phyloP scores from a whole-genome alignment of 176 grass and related monocot genomes.

The Raddia distichophylla region DNA sequence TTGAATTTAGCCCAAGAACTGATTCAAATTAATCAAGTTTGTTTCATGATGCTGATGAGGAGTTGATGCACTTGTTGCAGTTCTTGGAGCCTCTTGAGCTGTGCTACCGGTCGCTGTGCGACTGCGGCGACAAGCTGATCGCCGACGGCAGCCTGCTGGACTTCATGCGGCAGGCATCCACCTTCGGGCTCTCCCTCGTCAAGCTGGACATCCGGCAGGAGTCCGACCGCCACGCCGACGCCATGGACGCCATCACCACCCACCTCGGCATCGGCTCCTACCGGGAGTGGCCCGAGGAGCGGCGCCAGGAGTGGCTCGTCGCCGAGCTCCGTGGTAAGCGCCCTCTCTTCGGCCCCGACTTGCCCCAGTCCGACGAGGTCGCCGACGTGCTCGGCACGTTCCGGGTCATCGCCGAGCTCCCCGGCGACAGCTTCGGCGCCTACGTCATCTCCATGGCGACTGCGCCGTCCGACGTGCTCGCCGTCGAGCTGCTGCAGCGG shows the following conservation, averaged over 20 bases:
- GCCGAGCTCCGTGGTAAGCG: slow-evolving; percentile 68
- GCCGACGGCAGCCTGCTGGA: slow-evolving; percentile 76
- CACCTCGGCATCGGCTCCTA: slow-evolving; percentile 79
- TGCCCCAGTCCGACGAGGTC: slow-evolving; percentile 62
- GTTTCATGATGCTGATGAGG: neutral
- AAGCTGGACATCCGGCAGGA: slow-evolving; percentile 87
- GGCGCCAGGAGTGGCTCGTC: slow-evolving; percentile 74
- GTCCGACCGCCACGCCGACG: slow-evolving; percentile 71
- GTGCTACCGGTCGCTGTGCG: slow-evolving; percentile 73
- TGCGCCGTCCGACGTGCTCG: slow-evolving; percentile 74
- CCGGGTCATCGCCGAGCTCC: slow-evolving; percentile 69
- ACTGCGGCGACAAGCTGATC: slow-evolving; percentile 69
- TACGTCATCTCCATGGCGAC: slow-evolving; percentile 88
- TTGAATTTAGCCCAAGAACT: too few species aligned
- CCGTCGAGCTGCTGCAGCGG: slow-evolving; percentile 73
- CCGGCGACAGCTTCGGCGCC: slow-evolving; percentile 61
- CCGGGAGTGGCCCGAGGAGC: slow-evolving; percentile 69
- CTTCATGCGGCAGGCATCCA: slow-evolving; percentile 74
- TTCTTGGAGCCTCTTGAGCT: slow-evolving; percentile 85
- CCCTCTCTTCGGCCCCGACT: slow-evolving; percentile 56
- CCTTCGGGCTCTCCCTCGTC: slow-evolving; percentile 76
- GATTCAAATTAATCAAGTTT: neutral
- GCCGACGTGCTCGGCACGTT: slow-evolving; percentile 74
- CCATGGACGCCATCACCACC: slow-evolving; percentile 69
- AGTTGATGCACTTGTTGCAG: slow-evolving; percentile 10